Evolutionary conservation across 441 rosid species (phyloP).

Genomic region (Eutrema salsugineum): DNA sequence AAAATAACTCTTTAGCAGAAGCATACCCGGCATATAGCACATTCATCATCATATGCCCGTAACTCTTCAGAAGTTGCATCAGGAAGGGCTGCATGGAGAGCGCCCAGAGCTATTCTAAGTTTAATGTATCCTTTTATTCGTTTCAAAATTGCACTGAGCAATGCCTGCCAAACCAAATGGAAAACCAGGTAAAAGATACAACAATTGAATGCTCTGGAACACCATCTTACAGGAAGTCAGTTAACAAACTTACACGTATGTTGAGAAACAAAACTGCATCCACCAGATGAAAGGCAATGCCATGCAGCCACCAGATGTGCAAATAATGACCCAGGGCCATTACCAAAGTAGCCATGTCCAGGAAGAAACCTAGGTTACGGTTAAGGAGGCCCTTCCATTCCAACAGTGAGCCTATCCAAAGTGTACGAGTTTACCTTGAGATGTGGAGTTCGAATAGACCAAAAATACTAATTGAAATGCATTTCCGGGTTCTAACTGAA

Average conservation of each 20-base stretch:
- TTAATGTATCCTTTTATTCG: slow-evolving; percentile 86
- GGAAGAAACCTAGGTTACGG: slow-evolving; percentile 83
- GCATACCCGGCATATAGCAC: slow-evolving; percentile 98
- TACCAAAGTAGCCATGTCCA: slow-evolving; percentile 89
- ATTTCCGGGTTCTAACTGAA: not conserved
- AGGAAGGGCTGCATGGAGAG: slow-evolving; percentile 99
- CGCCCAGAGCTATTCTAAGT: slow-evolving; percentile 77
- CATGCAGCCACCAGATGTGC: slow-evolving; percentile 96
- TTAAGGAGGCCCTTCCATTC: slow-evolving; percentile 96
- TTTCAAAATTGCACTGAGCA: slow-evolving; percentile 86
- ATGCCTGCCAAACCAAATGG: slow-evolving; percentile 57
- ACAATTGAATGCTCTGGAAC: slow-evolving; percentile 1
- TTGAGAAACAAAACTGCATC: slow-evolving; percentile 90
- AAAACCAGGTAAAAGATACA: slow-evolving; percentile 5
- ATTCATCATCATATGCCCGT: slow-evolving; percentile 90
- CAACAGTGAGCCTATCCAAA: slow-evolving; percentile 69
- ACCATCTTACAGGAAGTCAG: slow-evolving; percentile 3
- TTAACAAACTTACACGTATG: slow-evolving; percentile 70
- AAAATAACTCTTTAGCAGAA: slow-evolving; percentile 3
- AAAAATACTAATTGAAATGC: not conserved
- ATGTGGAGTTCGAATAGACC: slow-evolving; percentile 8
- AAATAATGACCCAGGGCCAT: slow-evolving; percentile 94
- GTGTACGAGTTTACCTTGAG: not conserved
- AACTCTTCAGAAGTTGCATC: slow-evolving; percentile 95
- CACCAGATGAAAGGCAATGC: slow-evolving; percentile 91